Percentiles rank a stretch among this genome's conserved stretches.
Conservation (phyloP, 352 stramenopile genomes). For the Vaucheria bursata region DNA sequence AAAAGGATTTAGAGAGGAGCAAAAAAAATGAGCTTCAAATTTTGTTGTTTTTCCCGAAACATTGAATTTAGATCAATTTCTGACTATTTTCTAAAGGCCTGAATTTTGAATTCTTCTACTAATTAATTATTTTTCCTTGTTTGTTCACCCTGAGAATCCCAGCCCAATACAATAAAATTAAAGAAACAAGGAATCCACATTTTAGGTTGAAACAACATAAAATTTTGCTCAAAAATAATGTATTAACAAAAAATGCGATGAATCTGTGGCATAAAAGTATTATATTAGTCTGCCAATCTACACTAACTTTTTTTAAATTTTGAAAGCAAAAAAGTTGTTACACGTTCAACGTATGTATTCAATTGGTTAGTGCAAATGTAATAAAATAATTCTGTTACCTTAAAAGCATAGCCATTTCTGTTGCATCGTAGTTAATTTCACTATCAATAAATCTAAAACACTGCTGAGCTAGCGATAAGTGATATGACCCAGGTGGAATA, state of each 20-base stretch:
- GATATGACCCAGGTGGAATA: slow-evolving; percentile 59
- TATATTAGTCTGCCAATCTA: background rate
- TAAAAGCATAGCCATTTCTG: slow-evolving; percentile 81
- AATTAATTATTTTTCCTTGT: no score
- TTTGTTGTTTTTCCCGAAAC: no score
- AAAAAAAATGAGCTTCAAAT: no score
- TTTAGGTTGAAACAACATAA: background rate
- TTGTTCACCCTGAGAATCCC: no score
- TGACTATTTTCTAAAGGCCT: no score
- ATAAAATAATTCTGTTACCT: slow-evolving; percentile 11
- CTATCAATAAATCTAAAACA: slow-evolving; percentile 97
- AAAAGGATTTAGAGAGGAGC: no score
- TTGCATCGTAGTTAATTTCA: slow-evolving; percentile 90
- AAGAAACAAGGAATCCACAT: no score
- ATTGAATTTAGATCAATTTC: no score
- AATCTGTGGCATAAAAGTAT: background rate
- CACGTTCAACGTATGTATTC: background rate
- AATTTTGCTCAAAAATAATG: background rate
- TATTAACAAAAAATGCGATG: background rate
- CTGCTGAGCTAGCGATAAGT: slow-evolving; percentile 63
- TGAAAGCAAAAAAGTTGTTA: background rate
- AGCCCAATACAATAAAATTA: no score
- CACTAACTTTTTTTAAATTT: background rate
- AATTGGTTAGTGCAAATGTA: background rate
- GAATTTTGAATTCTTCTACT: no score